These are phyloP conservation scores for Torrubiellomyces zombiae DNA, from an alignment of 2,329 filamentous ascomycete genomes.

Conservation along the genomic window DNA sequence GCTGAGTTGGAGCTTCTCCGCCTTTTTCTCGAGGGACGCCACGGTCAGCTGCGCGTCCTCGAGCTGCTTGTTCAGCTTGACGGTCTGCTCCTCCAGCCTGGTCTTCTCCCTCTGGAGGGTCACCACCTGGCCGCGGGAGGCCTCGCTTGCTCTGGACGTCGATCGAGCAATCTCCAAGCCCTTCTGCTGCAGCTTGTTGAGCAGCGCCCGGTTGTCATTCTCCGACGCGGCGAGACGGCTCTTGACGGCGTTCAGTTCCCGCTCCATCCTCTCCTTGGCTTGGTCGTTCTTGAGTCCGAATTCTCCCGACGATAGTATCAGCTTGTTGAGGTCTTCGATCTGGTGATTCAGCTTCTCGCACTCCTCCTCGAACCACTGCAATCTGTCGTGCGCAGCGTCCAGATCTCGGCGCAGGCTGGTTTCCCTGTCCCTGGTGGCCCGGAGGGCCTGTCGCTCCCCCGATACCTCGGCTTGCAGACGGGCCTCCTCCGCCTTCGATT, in stretches of 20 bases:
- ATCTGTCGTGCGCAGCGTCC: slow-evolving; percentile 57
- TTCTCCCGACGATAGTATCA: slow-evolving; percentile 76
- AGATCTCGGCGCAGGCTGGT: slow-evolving; percentile 63
- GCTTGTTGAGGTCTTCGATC: slow-evolving; percentile 71
- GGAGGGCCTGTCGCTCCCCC: slow-evolving; percentile 64
- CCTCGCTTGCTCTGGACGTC: slow-evolving; percentile 70
- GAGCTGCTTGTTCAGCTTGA: slow-evolving; percentile 65
- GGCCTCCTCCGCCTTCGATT: slow-evolving; percentile 71
- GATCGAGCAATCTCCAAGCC: slow-evolving; percentile 90
- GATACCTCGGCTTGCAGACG: slow-evolving; percentile 66
- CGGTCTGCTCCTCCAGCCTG: slow-evolving; percentile 67
- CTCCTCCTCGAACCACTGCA: slow-evolving; percentile 67
- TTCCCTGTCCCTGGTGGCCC: slow-evolving; percentile 66
- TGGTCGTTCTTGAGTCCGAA: slow-evolving; percentile 86
- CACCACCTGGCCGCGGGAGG: slow-evolving; percentile 58
- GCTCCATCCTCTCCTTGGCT: slow-evolving; percentile 81
- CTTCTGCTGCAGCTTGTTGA: slow-evolving; percentile 96
- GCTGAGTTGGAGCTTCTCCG: slow-evolving; percentile 77
- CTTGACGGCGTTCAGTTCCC: slow-evolving; percentile 80
- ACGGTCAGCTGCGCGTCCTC: slow-evolving; percentile 72
- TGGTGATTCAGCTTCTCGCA: slow-evolving; percentile 59
- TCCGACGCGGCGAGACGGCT: slow-evolving; percentile 81
- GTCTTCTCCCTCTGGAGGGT: slow-evolving; percentile 70
- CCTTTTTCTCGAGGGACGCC: slow-evolving; percentile 77
- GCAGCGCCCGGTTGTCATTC: slow-evolving; percentile 85